Percentiles rank a stretch among this genome's conserved stretches.
Conservation (phyloP, 1,284 basidiomycete species). For the Trichosporon faecale region DNA sequence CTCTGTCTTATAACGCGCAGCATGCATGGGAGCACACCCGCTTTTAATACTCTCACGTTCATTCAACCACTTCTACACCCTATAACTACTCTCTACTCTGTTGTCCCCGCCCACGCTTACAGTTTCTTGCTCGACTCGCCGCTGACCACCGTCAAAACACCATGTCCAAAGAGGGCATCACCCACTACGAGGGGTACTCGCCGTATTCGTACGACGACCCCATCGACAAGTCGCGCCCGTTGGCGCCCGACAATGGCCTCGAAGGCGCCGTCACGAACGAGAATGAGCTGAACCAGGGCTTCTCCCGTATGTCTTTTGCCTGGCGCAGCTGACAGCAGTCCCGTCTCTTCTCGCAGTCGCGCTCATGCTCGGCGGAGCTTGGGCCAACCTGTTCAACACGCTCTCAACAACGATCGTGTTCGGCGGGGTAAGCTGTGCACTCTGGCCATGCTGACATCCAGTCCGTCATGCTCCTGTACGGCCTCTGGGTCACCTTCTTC, state of each 20-base stretch:
- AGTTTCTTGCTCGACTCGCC: too few relatives aligned
- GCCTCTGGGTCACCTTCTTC: slow-evolving; percentile 9
- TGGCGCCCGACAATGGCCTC: not conserved
- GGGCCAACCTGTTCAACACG: slow-evolving; percentile 12
- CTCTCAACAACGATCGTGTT: slow-evolving; percentile 4
- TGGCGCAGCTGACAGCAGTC: not conserved
- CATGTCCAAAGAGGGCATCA: not conserved
- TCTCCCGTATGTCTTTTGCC: not conserved
- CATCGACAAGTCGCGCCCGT: not conserved
- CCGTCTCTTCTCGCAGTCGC: slow-evolving; percentile 12
- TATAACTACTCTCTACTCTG: not conserved
- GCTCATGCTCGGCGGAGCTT: slow-evolving; percentile 14
- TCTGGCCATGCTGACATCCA: not conserved
- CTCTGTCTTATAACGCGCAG: not conserved
- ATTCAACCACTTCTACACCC: not conserved
- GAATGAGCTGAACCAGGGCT: slow-evolving; percentile 11
- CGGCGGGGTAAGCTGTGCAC: slow-evolving; percentile 7
- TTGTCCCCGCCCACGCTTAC: not conserved
- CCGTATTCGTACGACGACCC: not conserved
- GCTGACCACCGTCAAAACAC: too few relatives aligned
- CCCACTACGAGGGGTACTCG: slow-evolving; percentile 2
- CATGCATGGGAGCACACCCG: not conserved
- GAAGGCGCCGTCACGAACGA: slow-evolving; percentile 13
- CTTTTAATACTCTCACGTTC: not conserved
- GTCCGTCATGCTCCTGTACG: slow-evolving; percentile 12